Evolutionary conservation across 352 stramenopile genomes (phyloP).

Genomic region (Phytopythium mirpurense): DNA sequence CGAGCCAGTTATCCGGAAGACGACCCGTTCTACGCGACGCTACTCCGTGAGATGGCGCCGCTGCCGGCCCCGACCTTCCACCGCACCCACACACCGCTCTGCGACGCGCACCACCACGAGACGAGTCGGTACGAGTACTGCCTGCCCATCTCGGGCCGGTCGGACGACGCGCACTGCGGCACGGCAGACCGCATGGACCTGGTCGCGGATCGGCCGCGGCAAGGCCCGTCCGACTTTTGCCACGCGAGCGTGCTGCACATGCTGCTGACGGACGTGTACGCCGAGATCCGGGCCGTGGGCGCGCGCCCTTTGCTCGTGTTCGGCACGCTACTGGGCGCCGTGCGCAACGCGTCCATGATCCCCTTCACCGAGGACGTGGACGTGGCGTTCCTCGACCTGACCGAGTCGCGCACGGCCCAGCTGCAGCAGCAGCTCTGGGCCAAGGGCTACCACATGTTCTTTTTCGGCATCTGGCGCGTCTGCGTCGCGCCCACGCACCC

Average conservation of each 20-base stretch:
- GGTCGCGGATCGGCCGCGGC: slow-evolving; percentile 7
- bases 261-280: slow-evolving; percentile 31
- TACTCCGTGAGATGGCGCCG: slow-evolving; percentile 2
- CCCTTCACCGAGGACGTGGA: slow-evolving; percentile 38
- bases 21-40: slow-evolving; percentile 8
- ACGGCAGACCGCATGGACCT: slow-evolving; percentile 22
- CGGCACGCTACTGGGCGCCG: slow-evolving; percentile 32
- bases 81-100: slow-evolving; percentile 10
- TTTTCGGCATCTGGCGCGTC: too few relatives aligned
- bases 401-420: slow-evolving; percentile 1
- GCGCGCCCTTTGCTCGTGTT: slow-evolving; percentile 19
- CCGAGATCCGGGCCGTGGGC: slow-evolving; percentile 11
- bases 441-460: too few relatives aligned
- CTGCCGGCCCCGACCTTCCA: slow-evolving; percentile 16
- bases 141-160: slow-evolving; percentile 34
- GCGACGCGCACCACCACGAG: slow-evolving; percentile 6
- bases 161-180: slow-evolving; percentile 22
- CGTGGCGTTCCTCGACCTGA: slow-evolving; percentile 14
- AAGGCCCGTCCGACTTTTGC: slow-evolving; percentile 8
- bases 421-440: slow-evolving; percentile 18
- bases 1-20: not conserved
- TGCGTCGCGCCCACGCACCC: too few relatives aligned
- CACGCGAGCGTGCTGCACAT: slow-evolving; percentile 30
- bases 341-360: slow-evolving; percentile 30
- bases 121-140: slow-evolving; percentile 21